Percentiles rank a stretch among this genome's conserved stretches.
These are phyloP conservation scores for Rhodofomes roseus DNA, from an alignment of 1,284 basidiomycete species.

Conservation along the genomic window DNA sequence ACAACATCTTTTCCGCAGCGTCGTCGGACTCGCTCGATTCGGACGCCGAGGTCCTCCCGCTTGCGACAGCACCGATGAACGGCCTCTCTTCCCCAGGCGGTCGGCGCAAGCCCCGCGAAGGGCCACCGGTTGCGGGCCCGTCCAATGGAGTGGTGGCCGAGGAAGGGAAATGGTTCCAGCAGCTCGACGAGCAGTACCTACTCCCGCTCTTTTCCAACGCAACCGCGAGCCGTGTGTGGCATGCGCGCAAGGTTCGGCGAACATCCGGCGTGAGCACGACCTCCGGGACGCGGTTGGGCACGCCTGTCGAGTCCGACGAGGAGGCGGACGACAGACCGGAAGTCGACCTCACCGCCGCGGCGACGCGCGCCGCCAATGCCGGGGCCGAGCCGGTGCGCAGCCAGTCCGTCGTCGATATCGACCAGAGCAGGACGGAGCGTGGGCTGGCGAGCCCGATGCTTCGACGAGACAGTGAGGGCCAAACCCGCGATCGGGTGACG, in stretches of 20 bases:
- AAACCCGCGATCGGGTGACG: conserved; percentile 20
- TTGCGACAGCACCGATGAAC: conserved; percentile 46
- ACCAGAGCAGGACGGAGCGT: conserved; percentile 54
- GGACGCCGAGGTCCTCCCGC: conserved; percentile 76
- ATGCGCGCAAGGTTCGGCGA: conserved; percentile 69
- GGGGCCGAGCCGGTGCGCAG: conserved; percentile 11
- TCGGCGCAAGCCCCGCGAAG: conserved; percentile 16
- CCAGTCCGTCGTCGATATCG: conserved; percentile 31
- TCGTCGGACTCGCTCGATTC: conserved; percentile 76
- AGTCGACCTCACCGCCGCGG: conserved; percentile 31
- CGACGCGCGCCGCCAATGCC: conserved; percentile 3
- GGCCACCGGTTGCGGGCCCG: conserved; percentile 14
- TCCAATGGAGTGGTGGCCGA: conserved; percentile 32
- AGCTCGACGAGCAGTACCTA: conserved; percentile 91
- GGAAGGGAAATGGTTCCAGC: conserved; percentile 93
- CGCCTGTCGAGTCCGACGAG: conserved; percentile 55
- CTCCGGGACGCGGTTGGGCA: conserved; percentile 33
- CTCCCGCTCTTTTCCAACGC: conserved; percentile 94
- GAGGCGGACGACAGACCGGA: conserved; percentile 34
- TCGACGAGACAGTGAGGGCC: conserved; percentile 39
- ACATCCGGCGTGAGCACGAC: conserved; percentile 23
- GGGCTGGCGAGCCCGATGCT: conserved; percentile 53
- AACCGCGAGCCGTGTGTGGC: conserved; percentile 84
- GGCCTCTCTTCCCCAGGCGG: conserved; percentile 15
- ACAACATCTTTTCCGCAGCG: conserved; percentile 49